Evolutionary conservation across 345 rosid genomes (phyloP), one percentile per base, ranked within the genome.

Genomic region (Heritiera fomes): DNA sequence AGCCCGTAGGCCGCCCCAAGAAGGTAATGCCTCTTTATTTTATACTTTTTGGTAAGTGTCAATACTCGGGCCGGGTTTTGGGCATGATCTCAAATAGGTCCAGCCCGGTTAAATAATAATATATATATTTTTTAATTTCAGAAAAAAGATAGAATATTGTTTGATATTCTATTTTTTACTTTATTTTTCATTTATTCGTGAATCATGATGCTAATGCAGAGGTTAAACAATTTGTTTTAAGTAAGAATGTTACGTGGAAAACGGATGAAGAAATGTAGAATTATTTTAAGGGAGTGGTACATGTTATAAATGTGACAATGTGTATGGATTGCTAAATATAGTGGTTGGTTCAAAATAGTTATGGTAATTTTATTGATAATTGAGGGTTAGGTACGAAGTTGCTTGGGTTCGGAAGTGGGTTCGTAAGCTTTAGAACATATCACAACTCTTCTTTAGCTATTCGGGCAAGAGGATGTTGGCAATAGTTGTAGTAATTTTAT

Each of bases 1-100:
- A 86, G 75, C 89, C 92, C 0, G 86, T 86, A 0, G 98, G 98
- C 23, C 86, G 97, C 46, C 98, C 98, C 8, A 89, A 76, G 84
- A 88, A 91, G 98, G 98, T 91, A 84, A 7, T 0, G 3, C 50
- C 77, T 18, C 66, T 75, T 58, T 45, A 15, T 28, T 59, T 2
- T 43, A 7, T 7, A 41, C 8, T 75, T 75, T 41, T 60, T 43
- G 28, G 40, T 34, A 6, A 69, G 40, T 69, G 38, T 45, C 55
- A 55, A 18, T 5, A 20, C 3, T 47, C 49, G 49, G 49, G 49
- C 49, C 8, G 11, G 49, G 49, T 34, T 46, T 46, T 46, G 49
- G 7, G 23, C 46, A 14, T 34, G 15, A 38, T 40, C 6, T 40
- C 5, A 40, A 40, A 40, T 40, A 6, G 43, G 6, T 40, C 43